Base-by-base conservation (phyloP, 2,329 filamentous ascomycete genomes). In the Trichoderma breve region DNA sequence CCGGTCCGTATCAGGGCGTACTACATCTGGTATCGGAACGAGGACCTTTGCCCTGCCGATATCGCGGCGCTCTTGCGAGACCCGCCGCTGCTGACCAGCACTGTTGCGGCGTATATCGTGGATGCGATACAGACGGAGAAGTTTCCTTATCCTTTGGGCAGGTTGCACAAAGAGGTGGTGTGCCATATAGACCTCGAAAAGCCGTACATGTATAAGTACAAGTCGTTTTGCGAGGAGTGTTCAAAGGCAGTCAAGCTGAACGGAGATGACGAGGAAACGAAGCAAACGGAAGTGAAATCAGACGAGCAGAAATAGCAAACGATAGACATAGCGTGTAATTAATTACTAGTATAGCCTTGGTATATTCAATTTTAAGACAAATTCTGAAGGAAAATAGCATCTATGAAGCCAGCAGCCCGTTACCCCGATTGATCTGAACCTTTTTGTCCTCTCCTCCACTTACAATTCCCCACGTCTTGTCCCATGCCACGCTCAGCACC, bases 391-490 rank as follows among this genome's bases (percentile, higher is more conserved):
- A 28, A 64, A 70, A 43, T n/a, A 9, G 18, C 36, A 58, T 74
- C 75, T 80, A 83, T 78, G 79, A 78, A 39, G 80, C 78, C 58
- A 88, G 78, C 57, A 89, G 75, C 71, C 85, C 87, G 74, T 88
- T 86, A 21, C 90, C 91, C 75, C 88, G 87, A 82, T 99, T 98
- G 73, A 99, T 90, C 85, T 99, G 96, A 77, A 99, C 91, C 84
- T 89, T 91, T 84, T 96, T 97, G 80, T 99, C 96, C 86, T 98
- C 95, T 18, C 95, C 94, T 57, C 86, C 94, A 78, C 93, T 97
- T 58, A 98, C 92, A 79, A 99, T 95, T 1, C 96, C 97, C 79
- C 97, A 90, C 7, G 90, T 88, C 80, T 87, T 85, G 81, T 98
- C 93, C 96, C 96, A 99, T 72, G 86, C 88, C 6, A 98, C 93